These are phyloP conservation scores for Novakomyces olei DNA, from an alignment of 805 yeast genomes.

Conservation along the genomic window DNA sequence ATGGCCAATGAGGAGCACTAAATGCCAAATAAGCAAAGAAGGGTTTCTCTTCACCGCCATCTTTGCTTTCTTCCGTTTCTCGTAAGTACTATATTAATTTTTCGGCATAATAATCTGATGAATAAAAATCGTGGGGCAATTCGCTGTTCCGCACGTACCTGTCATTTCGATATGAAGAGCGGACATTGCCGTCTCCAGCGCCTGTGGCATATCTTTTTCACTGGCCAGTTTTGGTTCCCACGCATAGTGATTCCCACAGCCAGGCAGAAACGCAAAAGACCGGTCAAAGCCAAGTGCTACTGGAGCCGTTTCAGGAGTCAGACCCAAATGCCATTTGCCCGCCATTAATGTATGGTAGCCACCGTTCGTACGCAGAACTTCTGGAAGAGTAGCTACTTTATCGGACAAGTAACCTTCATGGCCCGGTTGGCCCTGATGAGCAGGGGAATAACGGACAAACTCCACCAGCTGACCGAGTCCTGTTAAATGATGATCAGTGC, in stretches of 20 bases:
- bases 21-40: constrained; percentile 33
- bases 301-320: constrained; percentile 27
- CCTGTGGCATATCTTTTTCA: not conserved
- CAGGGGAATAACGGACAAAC: constrained; percentile 20
- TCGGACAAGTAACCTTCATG: constrained; percentile 33
- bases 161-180: not conserved
- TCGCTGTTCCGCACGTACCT: not conserved
- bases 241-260: constrained; percentile 37
- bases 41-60: not conserved
- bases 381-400: constrained; percentile 31
- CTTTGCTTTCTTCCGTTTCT: not conserved
- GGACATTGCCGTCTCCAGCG: not conserved
- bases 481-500: constrained; percentile 40
- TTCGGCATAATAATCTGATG: not conserved
- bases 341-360: constrained; percentile 30
- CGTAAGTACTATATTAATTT: not conserved
- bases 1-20: constrained; percentile 50
- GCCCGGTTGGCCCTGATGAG: constrained; percentile 26
- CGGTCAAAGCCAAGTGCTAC: constrained; percentile 28
- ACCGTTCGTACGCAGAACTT: constrained; percentile 26
- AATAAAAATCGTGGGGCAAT: not conserved
- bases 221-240: constrained; percentile 20
- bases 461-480: constrained; percentile 40
- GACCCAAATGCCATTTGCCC: constrained; percentile 44
- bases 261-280: constrained; percentile 29